phyloP scores from a whole-genome alignment of 2,329 filamentous ascomycete species.

The Dactylellina parvicollis region DNA sequence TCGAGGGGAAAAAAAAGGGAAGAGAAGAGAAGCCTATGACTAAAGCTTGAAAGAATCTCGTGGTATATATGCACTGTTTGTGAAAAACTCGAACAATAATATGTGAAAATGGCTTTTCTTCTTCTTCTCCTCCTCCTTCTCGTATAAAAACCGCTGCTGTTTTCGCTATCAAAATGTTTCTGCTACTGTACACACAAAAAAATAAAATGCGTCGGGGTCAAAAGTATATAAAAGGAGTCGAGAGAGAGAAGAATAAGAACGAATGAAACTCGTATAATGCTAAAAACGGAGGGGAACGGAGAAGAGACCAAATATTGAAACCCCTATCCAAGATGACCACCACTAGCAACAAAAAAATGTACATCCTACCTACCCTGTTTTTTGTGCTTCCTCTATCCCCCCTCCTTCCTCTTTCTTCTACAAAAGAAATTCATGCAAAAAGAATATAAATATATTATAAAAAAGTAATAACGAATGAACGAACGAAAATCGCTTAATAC shows the following conservation, averaged over 20 bases:
- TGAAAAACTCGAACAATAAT: too few species aligned
- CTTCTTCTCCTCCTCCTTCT: too few species aligned
- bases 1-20: too few species aligned
- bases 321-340: neutral
- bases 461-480: conserved; percentile 24
- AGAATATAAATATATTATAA: conserved; percentile 19
- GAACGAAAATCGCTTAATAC: conserved; percentile 36
- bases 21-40: too few species aligned
- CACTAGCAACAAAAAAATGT: neutral
- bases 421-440: conserved; percentile 3
- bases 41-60: too few species aligned
- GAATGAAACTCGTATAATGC: conserved; percentile 25
- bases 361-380: neutral
- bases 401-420: neutral
- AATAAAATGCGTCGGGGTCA: neutral
- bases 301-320: too few species aligned
- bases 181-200: neutral
- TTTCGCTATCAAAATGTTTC: neutral
- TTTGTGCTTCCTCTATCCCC: neutral
- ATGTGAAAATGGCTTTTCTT: too few species aligned
- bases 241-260: conserved; percentile 17
- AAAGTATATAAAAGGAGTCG: conserved; percentile 14
- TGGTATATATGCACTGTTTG: too few species aligned
- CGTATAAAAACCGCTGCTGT: too few species aligned
- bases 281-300: too few species aligned